Evolutionary conservation across 768 basidiomycete genomes (phyloP), one percentile per base, ranked within the genome.

Genomic region (Boletus rubropictus): DNA sequence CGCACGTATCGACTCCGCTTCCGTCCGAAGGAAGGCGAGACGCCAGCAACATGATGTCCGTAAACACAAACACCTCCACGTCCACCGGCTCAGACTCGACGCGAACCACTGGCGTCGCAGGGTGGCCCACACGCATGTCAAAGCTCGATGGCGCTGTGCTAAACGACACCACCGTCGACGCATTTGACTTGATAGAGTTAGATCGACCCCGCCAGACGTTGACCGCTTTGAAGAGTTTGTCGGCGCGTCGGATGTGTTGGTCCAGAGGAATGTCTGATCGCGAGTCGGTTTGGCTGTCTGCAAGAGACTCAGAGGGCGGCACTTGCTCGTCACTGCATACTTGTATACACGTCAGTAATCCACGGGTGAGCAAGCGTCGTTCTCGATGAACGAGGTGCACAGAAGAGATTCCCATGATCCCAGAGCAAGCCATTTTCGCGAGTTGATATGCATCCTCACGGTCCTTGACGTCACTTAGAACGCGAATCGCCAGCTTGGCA

Each of bases 361-460:
- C 90, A 52, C 84, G 81, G 46, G 78, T 76, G 32, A 93, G 69
- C 11, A 95, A 71, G 33, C 82, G 71, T n/a, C 93, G 77, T 48
- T 88, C 88, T 34, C 90, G 74, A 24, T 72, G 73, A 1, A 85
- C 83, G 2, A 95, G 72, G 20, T 72, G 76, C 1, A 71, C 66
- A 1, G 72, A 59, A 2, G 74, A 63, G 4, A 88, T 60, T 2
- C 85, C 85, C 20, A 75, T 70, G 50, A 94, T 78, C 0, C 77
- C 74, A 6, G 67, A 61, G 12, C 79, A 68, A 17, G 89, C 72
- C 17, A 73, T 65, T 61, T 86, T 86, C 28, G 89, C 71, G 31
- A 79, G 65, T n/a, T 82, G 81, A 60, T 93, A 89, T 51, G 91
- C 89, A 42, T 92, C 89, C 63, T 94, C 91, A 17, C 89, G 78